A percentile compares a stretch with the other conserved stretches of the same genome.
Conservation (phyloP, 306 rosid species). For the Arachis hypogaea region DNA sequence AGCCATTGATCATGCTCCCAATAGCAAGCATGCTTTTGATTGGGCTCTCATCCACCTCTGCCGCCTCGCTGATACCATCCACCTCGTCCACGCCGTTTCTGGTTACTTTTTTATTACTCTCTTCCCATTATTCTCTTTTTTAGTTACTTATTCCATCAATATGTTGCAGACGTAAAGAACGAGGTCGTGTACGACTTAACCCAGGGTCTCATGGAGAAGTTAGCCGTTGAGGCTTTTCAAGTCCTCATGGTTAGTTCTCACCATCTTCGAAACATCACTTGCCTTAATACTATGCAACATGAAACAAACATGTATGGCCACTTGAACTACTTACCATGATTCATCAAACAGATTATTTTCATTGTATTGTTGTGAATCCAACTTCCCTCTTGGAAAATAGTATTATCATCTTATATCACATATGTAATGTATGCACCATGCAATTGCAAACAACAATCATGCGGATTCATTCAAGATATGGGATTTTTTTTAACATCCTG, state of each 20-base stretch:
- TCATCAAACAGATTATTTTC: background rate
- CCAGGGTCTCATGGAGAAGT: constrained; percentile 75
- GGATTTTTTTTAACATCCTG: constrained; percentile 3
- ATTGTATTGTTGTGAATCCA: background rate
- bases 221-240: constrained; percentile 74
- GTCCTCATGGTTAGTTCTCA: constrained; percentile 64
- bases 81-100: constrained; percentile 81
- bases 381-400: background rate
- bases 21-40: constrained; percentile 85
- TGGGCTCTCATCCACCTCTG: constrained; percentile 84
- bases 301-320: background rate
- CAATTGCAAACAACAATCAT: background rate
- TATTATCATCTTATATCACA: background rate
- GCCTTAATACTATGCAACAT: background rate
- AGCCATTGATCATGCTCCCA: constrained; percentile 82
- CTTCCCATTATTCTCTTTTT: no score
- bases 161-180: constrained; percentile 58
- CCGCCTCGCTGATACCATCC: constrained; percentile 82
- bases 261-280: no score
- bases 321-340: background rate
- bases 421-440: background rate
- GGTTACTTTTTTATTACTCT: constrained; percentile 39
- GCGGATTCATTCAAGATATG: constrained; percentile 18
- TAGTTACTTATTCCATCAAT: background rate
- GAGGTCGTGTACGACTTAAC: constrained; percentile 61